phyloP scores from a whole-genome alignment of 371 early-diverging fungal species.

The Mucor saturninus region DNA sequence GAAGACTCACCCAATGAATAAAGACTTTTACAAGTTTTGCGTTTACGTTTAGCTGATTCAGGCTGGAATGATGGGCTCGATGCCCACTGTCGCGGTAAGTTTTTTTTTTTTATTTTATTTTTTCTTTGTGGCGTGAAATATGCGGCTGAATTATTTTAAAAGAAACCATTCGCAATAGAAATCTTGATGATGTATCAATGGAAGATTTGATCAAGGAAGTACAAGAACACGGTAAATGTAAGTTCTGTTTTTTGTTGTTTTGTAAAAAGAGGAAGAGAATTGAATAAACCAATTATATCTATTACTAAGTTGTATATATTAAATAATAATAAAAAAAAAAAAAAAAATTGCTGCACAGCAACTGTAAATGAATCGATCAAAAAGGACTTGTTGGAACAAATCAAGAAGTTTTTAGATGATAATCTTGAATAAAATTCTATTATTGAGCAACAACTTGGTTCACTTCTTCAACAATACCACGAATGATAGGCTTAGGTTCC shows the following conservation, averaged over 20 bases:
- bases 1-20: background rate
- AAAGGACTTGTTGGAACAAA: conserved; percentile 31
- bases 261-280: too few relatives aligned
- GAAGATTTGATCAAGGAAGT: conserved; percentile 25
- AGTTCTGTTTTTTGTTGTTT: background rate
- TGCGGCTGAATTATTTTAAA: background rate
- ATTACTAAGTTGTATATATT: background rate
- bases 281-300: background rate
- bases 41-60: conserved; percentile 29
- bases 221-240: conserved; percentile 36
- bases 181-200: conserved; percentile 20
- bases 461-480: conserved; percentile 48
- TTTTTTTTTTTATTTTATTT: background rate
- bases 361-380: conserved; percentile 36
- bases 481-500: conserved; percentile 39
- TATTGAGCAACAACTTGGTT: conserved; percentile 36
- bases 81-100: conserved; percentile 37
- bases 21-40: conserved; percentile 30
- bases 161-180: conserved; percentile 15
- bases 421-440: conserved; percentile 26
- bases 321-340: background rate
- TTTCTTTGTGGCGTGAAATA: too few relatives aligned
- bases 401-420: conserved; percentile 33
- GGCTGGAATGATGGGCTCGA: conserved; percentile 40
- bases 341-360: conserved; percentile 11